Evolutionary conservation across 148 eudicot species (phyloP), one percentile per base, ranked within the genome.

Genomic region (Nepenthes gracilis): DNA sequence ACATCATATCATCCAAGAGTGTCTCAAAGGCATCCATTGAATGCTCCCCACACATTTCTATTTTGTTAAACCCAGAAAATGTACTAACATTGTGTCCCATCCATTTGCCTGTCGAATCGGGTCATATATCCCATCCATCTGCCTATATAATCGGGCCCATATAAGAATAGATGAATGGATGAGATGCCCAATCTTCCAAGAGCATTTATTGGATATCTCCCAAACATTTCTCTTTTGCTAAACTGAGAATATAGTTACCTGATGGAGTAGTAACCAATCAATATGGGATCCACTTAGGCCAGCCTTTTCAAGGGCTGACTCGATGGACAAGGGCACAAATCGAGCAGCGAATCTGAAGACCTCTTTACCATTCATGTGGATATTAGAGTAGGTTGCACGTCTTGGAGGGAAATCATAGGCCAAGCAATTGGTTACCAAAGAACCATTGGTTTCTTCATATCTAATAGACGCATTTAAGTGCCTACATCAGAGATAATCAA

Each of bases 201-300:
- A 0, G 23, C 23, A 23, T 23, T 23, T 23, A 23, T 23, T 23
- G 23, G 23, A 23, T 23, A 23, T 23, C 23, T 23, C 23, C 23
- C 23, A 23, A 23, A 23, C 23, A 23, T 23, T 23, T 23, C 23
- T 23, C 23, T 23, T 23, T 23, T 23, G 23, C 0, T 23, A 23
- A 23, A 23, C 23, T 23, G 23, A 23, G 23, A 23, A 23, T 23
- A 23, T 23, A 23, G 23, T 23, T 81, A 88, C 98, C 96, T 92
- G 98, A 81, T 92, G 98, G 45, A 92, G 86, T 51, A 92, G 76
- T 70, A 92, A 68, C 98, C 98, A 92, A 67, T 92, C 98, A 63
- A 92, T 75, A 69, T 47, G 69, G 60, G 98, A 92, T 13, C 58
- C 59, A 50, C 64, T 71, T 35, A 92, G 71, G 65, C 96, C 98